Conservation (phyloP, 345 rosid genomes). For the Gossypium mustelinum region DNA sequence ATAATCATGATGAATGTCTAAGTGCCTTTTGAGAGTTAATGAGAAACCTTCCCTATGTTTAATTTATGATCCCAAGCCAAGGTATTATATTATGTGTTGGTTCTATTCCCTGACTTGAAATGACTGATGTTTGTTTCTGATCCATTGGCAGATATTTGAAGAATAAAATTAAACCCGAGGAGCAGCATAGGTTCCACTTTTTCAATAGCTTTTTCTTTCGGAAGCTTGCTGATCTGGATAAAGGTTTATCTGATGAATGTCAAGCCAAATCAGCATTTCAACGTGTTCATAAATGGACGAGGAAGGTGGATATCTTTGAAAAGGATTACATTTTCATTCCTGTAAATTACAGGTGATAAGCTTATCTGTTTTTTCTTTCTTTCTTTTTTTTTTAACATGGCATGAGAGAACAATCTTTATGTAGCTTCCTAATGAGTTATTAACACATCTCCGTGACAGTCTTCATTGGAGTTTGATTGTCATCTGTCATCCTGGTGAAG, state of each 20-base stretch:
- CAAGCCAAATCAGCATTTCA: slow-evolving; percentile 84
- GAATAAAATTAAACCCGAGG: slow-evolving; percentile 55
- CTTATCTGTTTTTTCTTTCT: background rate
- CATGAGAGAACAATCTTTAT: background rate
- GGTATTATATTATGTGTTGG: background rate
- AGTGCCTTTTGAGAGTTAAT: slow-evolving; percentile 10
- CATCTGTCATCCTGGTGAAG: slow-evolving; percentile 89
- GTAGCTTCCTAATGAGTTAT: slow-evolving; percentile 20
- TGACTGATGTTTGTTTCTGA: background rate
- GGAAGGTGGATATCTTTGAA: slow-evolving; percentile 76
- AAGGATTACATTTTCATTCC: slow-evolving; percentile 93
- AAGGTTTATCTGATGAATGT: slow-evolving; percentile 63
- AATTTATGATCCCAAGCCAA: background rate
- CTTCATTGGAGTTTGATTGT: slow-evolving; percentile 96
- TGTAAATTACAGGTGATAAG: slow-evolving; percentile 76
- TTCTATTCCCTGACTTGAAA: background rate
- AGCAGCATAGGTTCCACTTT: slow-evolving; percentile 66
- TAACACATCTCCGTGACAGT: slow-evolving; percentile 43
- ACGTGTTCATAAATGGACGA: slow-evolving; percentile 95
- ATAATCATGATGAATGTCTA: background rate
- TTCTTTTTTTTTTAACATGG: background rate
- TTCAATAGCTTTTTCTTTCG: slow-evolving; percentile 95
- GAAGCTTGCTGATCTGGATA: slow-evolving; percentile 91
- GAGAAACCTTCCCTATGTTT: background rate
- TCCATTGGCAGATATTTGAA: slow-evolving; percentile 59